phyloP scores from a whole-genome alignment of 768 basidiomycete species.

The Pleurotus citrinopileatus region DNA sequence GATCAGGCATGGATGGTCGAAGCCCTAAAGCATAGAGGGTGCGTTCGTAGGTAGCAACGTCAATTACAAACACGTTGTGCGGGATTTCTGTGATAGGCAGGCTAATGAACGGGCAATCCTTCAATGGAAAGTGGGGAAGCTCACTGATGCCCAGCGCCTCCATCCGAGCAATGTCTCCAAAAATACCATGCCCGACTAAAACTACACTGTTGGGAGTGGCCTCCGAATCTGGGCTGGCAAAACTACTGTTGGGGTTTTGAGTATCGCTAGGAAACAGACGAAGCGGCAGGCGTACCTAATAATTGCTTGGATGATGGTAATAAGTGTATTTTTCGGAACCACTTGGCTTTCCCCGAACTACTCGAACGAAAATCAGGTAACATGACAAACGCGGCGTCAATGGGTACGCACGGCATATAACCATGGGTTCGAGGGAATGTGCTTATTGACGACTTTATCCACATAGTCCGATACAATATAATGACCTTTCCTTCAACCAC shows the following conservation, averaged over 20 bases:
- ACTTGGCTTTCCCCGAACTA: slow-evolving; percentile 82
- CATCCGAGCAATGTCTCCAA: slow-evolving; percentile 54
- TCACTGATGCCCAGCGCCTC: slow-evolving; percentile 82
- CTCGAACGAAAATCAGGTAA: slow-evolving; percentile 12
- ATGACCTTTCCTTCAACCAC: slow-evolving; percentile 56
- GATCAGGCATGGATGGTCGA: slow-evolving; percentile 61
- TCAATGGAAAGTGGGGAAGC: slow-evolving; percentile 25
- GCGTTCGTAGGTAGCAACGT: slow-evolving; percentile 63
- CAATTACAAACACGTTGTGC: slow-evolving; percentile 66
- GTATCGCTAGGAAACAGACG: not conserved
- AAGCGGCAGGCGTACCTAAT: slow-evolving; percentile 49
- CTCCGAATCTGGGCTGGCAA: slow-evolving; percentile 76
- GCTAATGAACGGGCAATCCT: not conserved
- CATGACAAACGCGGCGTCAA: not conserved
- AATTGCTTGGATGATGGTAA: slow-evolving; percentile 68
- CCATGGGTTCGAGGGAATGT: slow-evolving; percentile 66
- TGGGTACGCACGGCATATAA: slow-evolving; percentile 46
- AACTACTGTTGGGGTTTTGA: slow-evolving; percentile 46
- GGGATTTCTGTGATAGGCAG: slow-evolving; percentile 53
- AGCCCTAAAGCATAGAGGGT: slow-evolving; percentile 55
- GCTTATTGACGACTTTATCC: slow-evolving; percentile 62
- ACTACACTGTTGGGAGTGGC: slow-evolving; percentile 67
- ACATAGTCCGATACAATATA: slow-evolving; percentile 70
- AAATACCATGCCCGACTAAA: slow-evolving; percentile 61
- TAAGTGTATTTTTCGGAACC: slow-evolving; percentile 61